phyloP scores from a whole-genome alignment of 169 alveolate genomes.

The Theileria parva region DNA sequence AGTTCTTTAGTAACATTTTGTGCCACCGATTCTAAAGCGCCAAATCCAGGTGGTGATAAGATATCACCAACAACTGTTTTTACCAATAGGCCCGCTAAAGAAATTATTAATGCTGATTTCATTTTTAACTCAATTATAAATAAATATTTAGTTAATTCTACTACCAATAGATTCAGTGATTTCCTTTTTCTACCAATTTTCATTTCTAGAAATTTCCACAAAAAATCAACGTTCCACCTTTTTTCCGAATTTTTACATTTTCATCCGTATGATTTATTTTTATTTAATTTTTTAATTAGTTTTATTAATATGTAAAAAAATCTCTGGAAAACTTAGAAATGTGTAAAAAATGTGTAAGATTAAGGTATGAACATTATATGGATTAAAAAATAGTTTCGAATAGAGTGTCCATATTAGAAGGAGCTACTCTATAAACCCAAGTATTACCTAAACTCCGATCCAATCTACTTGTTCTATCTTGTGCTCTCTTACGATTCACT shows the following conservation, averaged over 20 bases:
- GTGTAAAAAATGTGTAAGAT: too few species aligned
- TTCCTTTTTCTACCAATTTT: background rate
- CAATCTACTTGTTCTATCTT: conserved; percentile 75
- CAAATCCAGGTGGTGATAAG: background rate
- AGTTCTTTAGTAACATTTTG: background rate
- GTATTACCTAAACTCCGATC: conserved; percentile 81
- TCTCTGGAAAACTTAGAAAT: too few species aligned
- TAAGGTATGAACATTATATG: too few species aligned
- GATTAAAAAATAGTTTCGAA: conserved; percentile 42
- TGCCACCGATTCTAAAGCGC: background rate
- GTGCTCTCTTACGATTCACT: conserved; percentile 80
- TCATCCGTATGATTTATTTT: background rate
- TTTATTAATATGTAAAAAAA: background rate
- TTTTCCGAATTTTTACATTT: background rate
- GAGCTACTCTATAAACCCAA: conserved; percentile 84
- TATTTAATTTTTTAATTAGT: background rate
- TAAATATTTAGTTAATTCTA: background rate
- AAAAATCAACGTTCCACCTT: background rate
- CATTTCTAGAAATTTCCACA: background rate
- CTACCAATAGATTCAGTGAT: background rate
- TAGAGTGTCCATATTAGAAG: conserved; percentile 72
- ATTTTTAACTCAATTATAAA: background rate
- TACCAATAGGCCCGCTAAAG: background rate
- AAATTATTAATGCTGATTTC: background rate
- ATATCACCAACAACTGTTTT: background rate